Conservation (phyloP, 2,329 filamentous ascomycete genomes). For the Nigrospora oryzae region DNA sequence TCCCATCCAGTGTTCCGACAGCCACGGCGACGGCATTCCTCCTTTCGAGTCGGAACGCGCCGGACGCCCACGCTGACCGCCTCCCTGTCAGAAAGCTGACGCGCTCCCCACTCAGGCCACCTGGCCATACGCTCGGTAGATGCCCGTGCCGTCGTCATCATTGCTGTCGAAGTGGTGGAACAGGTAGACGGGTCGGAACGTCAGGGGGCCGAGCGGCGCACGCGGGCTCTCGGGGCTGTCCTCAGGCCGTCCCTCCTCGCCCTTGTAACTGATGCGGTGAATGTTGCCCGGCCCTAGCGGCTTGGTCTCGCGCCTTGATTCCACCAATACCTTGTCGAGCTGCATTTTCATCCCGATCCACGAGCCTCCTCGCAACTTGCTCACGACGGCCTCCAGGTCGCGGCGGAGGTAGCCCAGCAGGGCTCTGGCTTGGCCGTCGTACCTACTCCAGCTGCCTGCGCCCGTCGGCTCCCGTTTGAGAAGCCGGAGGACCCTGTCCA, state of each 20-base stretch:
- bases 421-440: neutral
- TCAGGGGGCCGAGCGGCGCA: neutral
- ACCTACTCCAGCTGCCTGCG: neutral
- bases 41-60: too few relatives aligned
- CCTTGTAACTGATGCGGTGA: neutral
- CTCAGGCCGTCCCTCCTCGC: neutral
- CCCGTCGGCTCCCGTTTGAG: neutral
- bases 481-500: neutral
- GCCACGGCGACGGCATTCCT: too few relatives aligned
- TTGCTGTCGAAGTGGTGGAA: neutral
- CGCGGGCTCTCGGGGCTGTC: neutral
- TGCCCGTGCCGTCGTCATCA: too few relatives aligned
- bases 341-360: neutral
- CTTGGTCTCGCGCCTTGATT: neutral
- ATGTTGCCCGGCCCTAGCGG: neutral
- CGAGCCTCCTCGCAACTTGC: neutral
- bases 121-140: too few relatives aligned
- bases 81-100: too few relatives aligned
- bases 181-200: neutral
- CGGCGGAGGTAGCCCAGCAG: conserved; percentile 1
- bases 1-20: too few relatives aligned
- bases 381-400: neutral
- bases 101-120: too few relatives aligned
- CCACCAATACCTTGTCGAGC: neutral
- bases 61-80: too few relatives aligned